A percentile compares a stretch with the other conserved stretches of the same genome.
phyloP scores from a whole-genome alignment of 2,329 filamentous ascomycete species.

The Pyrenochaeta sp. region DNA sequence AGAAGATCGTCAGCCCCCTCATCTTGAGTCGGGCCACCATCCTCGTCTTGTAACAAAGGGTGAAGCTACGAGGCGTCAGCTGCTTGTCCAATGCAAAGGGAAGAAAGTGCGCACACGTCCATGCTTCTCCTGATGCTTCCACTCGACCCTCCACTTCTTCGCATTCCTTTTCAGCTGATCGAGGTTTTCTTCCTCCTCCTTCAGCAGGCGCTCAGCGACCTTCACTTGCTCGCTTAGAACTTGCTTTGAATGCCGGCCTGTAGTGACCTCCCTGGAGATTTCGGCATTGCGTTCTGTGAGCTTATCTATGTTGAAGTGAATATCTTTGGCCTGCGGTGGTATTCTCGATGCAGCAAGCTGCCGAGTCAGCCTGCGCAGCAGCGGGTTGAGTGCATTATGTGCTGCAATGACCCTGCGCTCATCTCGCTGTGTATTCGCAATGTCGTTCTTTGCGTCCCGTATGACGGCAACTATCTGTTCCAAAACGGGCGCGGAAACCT shows the following conservation, averaged over 20 bases:
- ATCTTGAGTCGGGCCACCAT: slow-evolving; percentile 18
- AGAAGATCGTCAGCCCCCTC: slow-evolving; percentile 44
- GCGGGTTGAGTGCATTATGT: slow-evolving; percentile 62
- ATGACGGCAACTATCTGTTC: slow-evolving; percentile 65
- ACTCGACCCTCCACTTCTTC: slow-evolving; percentile 37
- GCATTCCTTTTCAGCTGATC: slow-evolving; percentile 38
- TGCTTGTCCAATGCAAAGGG: slow-evolving; percentile 10
- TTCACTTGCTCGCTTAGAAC: slow-evolving; percentile 66
- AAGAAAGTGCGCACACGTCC: slow-evolving; percentile 31
- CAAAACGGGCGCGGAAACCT: slow-evolving; percentile 63
- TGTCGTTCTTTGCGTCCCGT: slow-evolving; percentile 66
- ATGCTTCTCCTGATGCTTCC: slow-evolving; percentile 41
- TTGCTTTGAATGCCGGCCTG: slow-evolving; percentile 68
- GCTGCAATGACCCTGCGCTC: slow-evolving; percentile 60
- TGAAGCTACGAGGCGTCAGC: slow-evolving; percentile 42
- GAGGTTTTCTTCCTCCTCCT: slow-evolving; percentile 36
- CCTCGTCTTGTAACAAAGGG: slow-evolving; percentile 35
- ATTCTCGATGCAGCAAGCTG: slow-evolving; percentile 71
- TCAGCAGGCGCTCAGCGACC: slow-evolving; percentile 56
- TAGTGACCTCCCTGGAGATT: slow-evolving; percentile 61
- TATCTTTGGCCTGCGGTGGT: slow-evolving; percentile 61
- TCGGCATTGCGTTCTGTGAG: slow-evolving; percentile 64
- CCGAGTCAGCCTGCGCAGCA: slow-evolving; percentile 63
- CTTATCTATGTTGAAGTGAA: slow-evolving; percentile 70
- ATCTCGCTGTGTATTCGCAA: slow-evolving; percentile 64